A percentile compares a stretch with the other conserved stretches of the same genome.
Evolutionary conservation across 2,329 filamentous ascomycete genomes (phyloP).

Genomic region (Stagonosporopsis tanaceti): DNA sequence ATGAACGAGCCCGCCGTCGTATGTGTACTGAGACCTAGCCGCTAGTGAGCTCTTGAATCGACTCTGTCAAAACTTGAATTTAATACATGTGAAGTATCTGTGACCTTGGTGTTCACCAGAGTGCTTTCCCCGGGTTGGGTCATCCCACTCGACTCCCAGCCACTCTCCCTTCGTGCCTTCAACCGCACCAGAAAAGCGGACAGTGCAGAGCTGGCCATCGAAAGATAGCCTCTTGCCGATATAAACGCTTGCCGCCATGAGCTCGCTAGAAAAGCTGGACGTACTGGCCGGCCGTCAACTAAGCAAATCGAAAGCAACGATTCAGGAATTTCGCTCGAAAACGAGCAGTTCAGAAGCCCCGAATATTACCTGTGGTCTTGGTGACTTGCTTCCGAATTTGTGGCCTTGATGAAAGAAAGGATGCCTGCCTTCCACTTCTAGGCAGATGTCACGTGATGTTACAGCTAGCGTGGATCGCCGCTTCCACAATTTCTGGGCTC

Average conservation of each 20-base stretch:
- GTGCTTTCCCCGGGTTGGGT: conserved; percentile 85
- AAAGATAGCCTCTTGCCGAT: conserved; percentile 83
- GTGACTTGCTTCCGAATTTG: neutral
- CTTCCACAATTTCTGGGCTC: conserved; percentile 31
- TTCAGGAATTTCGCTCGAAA: neutral
- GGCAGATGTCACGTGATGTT: conserved; percentile 7
- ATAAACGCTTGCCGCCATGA: conserved; percentile 49
- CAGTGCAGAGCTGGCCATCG: conserved; percentile 78
- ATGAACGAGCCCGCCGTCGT: conserved; percentile 86
- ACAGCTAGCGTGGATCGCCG: conserved; percentile 29
- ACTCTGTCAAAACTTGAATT: too few species aligned
- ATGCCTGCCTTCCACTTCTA: neutral
- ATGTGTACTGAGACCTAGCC: conserved; percentile 66
- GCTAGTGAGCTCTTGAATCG: conserved; percentile 35
- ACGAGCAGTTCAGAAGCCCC: neutral
- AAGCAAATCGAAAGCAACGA: neutral
- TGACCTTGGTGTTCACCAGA: conserved; percentile 81
- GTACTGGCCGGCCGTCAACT: neutral
- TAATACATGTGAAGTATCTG: conserved; percentile 80
- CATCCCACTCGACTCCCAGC: conserved; percentile 98
- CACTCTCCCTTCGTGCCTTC: conserved; percentile 79
- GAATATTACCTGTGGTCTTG: neutral
- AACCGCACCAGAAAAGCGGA: conserved; percentile 82
- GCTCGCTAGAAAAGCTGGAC: neutral
- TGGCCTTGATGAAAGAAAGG: neutral